These are phyloP conservation scores for Hymenoscyphus linearis DNA, from an alignment of 2,329 filamentous ascomycete species.

Conservation along the genomic window DNA sequence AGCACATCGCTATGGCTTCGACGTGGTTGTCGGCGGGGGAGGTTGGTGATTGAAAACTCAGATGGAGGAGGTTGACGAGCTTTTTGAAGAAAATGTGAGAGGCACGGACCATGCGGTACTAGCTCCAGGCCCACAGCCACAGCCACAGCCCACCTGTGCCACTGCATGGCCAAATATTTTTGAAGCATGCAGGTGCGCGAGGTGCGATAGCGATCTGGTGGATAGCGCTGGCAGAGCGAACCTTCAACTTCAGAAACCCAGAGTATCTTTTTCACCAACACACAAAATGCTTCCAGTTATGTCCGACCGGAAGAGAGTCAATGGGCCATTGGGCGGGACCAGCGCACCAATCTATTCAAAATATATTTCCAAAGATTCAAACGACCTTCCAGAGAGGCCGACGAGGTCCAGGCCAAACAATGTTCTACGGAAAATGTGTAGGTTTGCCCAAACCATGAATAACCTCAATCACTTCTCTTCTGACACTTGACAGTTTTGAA, in stretches of 20 bases:
- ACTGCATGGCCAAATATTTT: not conserved
- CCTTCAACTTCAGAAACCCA: not conserved
- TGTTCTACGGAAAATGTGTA: constrained; percentile 82
- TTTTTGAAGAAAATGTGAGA: not conserved
- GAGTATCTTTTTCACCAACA: not conserved
- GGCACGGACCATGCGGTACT: not conserved
- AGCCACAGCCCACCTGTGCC: not conserved
- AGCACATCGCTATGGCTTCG: not conserved
- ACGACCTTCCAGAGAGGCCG: constrained; percentile 41
- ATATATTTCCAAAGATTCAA: constrained; percentile 41
- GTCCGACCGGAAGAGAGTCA: constrained; percentile 81
- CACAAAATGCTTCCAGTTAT: constrained; percentile 42
- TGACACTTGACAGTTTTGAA: constrained; percentile 61
- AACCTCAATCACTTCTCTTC: not conserved
- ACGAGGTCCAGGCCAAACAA: constrained; percentile 57
- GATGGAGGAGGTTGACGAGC: not conserved
- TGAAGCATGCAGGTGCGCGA: not conserved
- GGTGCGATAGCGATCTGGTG: not conserved
- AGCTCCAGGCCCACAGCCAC: not conserved
- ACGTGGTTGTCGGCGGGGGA: not conserved
- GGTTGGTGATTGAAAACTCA: not conserved
- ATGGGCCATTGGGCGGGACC: constrained; percentile 77
- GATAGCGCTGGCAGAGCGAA: too few relatives aligned
- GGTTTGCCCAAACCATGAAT: constrained; percentile 32
- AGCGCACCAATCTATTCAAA: constrained; percentile 64